Base-by-base conservation (phyloP, 495 filamentous ascomycete genomes). In the Neurospora sublineolata region DNA sequence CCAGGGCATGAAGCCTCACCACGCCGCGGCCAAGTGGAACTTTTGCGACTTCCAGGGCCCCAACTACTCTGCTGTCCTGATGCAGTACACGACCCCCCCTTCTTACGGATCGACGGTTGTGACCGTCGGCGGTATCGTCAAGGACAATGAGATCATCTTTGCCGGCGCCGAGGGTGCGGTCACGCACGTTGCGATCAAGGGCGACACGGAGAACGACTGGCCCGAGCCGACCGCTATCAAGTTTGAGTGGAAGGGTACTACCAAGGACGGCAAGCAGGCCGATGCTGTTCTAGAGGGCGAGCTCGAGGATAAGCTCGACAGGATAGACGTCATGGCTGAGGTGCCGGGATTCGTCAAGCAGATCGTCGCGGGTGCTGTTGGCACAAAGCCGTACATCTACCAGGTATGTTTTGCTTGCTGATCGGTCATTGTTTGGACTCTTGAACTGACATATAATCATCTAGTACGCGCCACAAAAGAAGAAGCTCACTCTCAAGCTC, bases 1-100 rank as follows among this genome's bases (percentile, higher is more conserved):
- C 44, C 95, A 99, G 80, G 95, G 93, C 74, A 98, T 98, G 96
- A 99, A 98, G 85, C 95, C 95, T 16, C 95, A 99, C 79, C 96
- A 98, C 82, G 93, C 93, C 46, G 95, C 94, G 71, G 90, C 94
- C 20, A 90, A 88, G 73, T 99, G 95, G 95, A 97, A 94, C 79
- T 98, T 97, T 80, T 82, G 88, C 79, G 89, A 94, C 81, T 98
- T 97, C 84, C 93, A 97, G 79, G 90, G 91, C 4, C 92, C 93
- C 10, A 93, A 84, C 7, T 91, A 91, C 81, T 93, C 93, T 16
- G 94, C 94, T 36, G 79, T 95, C 71, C 87, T 97, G 87, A 99
- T 99, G 95, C 91, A 98, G 80, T 99, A 86, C 81, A 97, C 89
- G 30, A 99, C 95, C 1, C 95, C 95, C n/a, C 89, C 92, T 9